phyloP scores from a whole-genome alignment of 768 basidiomycete genomes.

The Rossbeevera mucosa region DNA sequence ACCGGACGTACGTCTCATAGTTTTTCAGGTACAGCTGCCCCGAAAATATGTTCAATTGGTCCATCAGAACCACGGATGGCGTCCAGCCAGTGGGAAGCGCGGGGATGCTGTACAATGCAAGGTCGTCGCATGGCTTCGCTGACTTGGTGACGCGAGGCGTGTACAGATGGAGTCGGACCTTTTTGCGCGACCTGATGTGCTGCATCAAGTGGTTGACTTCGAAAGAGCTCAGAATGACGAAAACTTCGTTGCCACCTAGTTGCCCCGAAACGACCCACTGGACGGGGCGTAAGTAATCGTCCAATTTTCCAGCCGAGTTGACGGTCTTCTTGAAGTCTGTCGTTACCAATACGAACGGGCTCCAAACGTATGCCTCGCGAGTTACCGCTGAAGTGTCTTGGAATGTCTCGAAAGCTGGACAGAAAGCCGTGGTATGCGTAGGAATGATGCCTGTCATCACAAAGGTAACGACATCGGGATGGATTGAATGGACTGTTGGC shows the following conservation, averaged over 20 bases:
- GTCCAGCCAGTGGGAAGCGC: neutral
- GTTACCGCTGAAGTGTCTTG: constrained; percentile 1
- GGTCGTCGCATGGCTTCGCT: constrained; percentile 29
- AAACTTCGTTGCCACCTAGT: neutral
- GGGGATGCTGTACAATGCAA: neutral
- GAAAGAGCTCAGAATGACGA: constrained; percentile 40
- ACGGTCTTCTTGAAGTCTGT: constrained; percentile 16
- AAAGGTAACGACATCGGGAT: constrained; percentile 19
- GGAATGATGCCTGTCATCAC: constrained; percentile 29
- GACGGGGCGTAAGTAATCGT: constrained; percentile 27
- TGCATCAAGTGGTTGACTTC: constrained; percentile 39
- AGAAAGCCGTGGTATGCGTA: constrained; percentile 17
- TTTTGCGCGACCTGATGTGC: constrained; percentile 28
- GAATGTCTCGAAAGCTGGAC: constrained; percentile 12
- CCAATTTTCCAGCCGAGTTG: neutral
- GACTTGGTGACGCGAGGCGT: constrained; percentile 33
- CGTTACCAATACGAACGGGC: constrained; percentile 12
- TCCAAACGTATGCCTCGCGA: constrained; percentile 23
- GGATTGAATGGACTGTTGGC: constrained; percentile 21
- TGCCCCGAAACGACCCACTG: constrained; percentile 24
- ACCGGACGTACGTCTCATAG: constrained; percentile 20
- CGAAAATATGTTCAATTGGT: neutral
- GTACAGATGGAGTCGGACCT: constrained; percentile 41
- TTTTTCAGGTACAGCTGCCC: neutral
- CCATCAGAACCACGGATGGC: neutral